phyloP scores from a whole-genome alignment of 306 rosid species.

The Dryas alaskensis region DNA sequence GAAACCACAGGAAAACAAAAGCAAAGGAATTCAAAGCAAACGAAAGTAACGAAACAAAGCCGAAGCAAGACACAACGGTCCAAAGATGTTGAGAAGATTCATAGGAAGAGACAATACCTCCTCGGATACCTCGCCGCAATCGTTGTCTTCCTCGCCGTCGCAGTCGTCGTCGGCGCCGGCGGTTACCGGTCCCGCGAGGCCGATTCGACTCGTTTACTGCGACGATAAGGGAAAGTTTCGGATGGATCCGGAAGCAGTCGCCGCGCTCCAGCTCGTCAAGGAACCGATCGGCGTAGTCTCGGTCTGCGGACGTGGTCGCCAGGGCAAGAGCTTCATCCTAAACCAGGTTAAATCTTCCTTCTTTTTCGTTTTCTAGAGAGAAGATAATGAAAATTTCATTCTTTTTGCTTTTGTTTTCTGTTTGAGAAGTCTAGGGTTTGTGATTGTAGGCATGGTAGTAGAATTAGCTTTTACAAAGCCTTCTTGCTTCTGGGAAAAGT shows the following conservation, averaged over 20 bases:
- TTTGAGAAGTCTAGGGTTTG: constrained; percentile 32
- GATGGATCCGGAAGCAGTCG: constrained; percentile 97
- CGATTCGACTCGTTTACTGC: constrained; percentile 75
- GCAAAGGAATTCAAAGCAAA: neutral
- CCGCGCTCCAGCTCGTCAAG: constrained; percentile 81
- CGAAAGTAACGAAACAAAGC: neutral
- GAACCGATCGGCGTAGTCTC: constrained; percentile 92
- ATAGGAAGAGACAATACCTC: constrained; percentile 39
- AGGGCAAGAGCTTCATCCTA: constrained; percentile 85
- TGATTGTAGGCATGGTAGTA: neutral
- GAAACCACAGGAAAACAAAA: neutral
- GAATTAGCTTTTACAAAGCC: neutral
- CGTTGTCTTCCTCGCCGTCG: constrained; percentile 32
- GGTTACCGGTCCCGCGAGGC: constrained; percentile 79
- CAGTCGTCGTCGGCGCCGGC: constrained; percentile 35
- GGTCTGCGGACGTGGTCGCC: constrained; percentile 94
- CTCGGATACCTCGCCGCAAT: constrained; percentile 47
- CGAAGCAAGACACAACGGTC: neutral
- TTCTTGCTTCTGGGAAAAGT: neutral
- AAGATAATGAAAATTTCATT: neutral
- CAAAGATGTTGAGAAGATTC: constrained; percentile 43
- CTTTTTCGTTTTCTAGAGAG: neutral
- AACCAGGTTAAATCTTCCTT: constrained; percentile 56
- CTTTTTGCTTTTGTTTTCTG: neutral
- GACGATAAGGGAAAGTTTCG: constrained; percentile 87